These are phyloP conservation scores for Pythium periplocum DNA, from an alignment of 352 stramenopile genomes.

Conservation along the genomic window DNA sequence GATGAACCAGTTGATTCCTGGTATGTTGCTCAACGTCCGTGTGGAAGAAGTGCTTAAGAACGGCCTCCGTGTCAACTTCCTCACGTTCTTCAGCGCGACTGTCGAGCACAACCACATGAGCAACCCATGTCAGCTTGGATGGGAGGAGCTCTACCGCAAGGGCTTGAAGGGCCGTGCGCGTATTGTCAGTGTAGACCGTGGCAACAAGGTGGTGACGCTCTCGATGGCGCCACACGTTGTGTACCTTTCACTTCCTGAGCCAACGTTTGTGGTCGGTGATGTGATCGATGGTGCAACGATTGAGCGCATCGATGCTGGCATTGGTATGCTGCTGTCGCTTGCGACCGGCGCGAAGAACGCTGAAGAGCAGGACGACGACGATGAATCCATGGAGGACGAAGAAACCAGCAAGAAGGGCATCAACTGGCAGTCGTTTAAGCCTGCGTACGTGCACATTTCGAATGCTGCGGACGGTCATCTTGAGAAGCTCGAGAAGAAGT, in stretches of 20 bases:
- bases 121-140: slow-evolving; percentile 67
- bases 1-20: slow-evolving; percentile 85
- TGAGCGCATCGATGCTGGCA: slow-evolving; percentile 75
- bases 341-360: slow-evolving; percentile 27
- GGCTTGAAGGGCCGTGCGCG: slow-evolving; percentile 81
- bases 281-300: slow-evolving; percentile 64
- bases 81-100: slow-evolving; percentile 84
- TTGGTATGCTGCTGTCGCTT: slow-evolving; percentile 87
- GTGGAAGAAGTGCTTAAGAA: slow-evolving; percentile 89
- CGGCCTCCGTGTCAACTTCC: slow-evolving; percentile 83
- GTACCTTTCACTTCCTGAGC: slow-evolving; percentile 59
- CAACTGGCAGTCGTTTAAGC: slow-evolving; percentile 76
- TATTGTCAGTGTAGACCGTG: slow-evolving; percentile 77
- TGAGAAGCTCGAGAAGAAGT: slow-evolving; percentile 88
- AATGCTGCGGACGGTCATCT: slow-evolving; percentile 74
- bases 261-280: slow-evolving; percentile 57
- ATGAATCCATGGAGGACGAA: slow-evolving; percentile 54
- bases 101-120: slow-evolving; percentile 90
- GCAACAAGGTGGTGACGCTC: slow-evolving; percentile 70
- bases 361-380: slow-evolving; percentile 27
- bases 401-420: slow-evolving; percentile 30
- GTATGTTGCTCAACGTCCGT: slow-evolving; percentile 90
- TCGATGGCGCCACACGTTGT: slow-evolving; percentile 88
- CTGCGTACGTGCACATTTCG: slow-evolving; percentile 88
- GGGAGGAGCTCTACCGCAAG: slow-evolving; percentile 72